These are phyloP conservation scores for Botrytis squamosa DNA, from an alignment of 2,329 filamentous ascomycete species.

Conservation along the genomic window DNA sequence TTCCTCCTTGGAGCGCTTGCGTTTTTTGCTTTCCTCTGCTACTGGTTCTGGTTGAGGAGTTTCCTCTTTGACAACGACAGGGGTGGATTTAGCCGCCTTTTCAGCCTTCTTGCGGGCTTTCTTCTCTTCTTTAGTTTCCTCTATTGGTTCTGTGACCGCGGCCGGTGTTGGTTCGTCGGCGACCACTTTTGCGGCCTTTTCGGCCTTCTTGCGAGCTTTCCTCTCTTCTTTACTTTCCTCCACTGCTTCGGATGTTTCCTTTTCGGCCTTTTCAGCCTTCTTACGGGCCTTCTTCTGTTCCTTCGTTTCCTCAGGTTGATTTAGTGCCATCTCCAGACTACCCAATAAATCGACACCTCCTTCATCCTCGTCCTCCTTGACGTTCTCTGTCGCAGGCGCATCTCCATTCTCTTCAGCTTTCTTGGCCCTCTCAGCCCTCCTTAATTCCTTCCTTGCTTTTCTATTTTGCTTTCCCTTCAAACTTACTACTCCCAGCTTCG, in stretches of 20 bases:
- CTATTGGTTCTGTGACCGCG: neutral
- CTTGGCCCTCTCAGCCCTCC: constrained; percentile 13
- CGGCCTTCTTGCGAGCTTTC: constrained; percentile 22
- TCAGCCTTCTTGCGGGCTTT: constrained; percentile 23
- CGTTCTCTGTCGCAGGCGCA: neutral
- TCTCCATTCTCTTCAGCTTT: neutral
- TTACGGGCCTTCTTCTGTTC: constrained; percentile 8
- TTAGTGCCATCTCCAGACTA: constrained; percentile 11
- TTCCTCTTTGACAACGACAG: constrained; percentile 5
- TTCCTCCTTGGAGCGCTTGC: constrained; percentile 23
- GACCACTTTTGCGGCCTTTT: constrained; percentile 15
- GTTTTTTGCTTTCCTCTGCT: constrained; percentile 21
- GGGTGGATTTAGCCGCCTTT: constrained; percentile 16
- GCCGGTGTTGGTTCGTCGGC: constrained; percentile 8
- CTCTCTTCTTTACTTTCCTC: constrained; percentile 2
- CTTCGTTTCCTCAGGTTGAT: neutral
- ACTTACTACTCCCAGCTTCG: neutral
- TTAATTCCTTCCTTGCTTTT: constrained; percentile 22
- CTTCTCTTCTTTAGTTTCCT: constrained; percentile 7
- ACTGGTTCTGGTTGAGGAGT: neutral
- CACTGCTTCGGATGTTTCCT: neutral
- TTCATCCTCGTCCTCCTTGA: neutral
- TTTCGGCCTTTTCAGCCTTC: neutral
- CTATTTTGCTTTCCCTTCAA: constrained; percentile 21
- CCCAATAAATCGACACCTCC: neutral